phyloP scores from a whole-genome alignment of 495 filamentous ascomycete genomes.

The Penicillium goetzii region DNA sequence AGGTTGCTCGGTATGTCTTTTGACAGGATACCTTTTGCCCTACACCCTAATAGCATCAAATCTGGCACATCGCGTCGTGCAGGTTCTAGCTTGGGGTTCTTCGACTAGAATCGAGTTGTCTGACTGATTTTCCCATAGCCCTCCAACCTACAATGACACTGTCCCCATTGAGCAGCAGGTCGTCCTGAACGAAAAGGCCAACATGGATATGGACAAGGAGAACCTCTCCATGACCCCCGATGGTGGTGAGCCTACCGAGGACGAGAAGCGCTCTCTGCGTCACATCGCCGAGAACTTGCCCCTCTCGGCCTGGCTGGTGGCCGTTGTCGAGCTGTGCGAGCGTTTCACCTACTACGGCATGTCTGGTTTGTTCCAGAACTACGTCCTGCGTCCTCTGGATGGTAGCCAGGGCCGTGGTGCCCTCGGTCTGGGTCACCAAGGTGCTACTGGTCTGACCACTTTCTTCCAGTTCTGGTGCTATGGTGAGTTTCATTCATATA shows the following conservation, averaged over 20 bases:
- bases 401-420: constrained; percentile 55
- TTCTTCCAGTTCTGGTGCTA: constrained; percentile 70
- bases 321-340: constrained; percentile 66
- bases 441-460: constrained; percentile 61
- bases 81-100: background rate
- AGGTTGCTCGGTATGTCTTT: constrained; percentile 42
- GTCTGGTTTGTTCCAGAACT: constrained; percentile 59
- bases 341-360: constrained; percentile 72
- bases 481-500: too few relatives aligned
- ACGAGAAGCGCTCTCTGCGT: constrained; percentile 54
- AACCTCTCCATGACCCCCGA: constrained; percentile 40
- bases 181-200: constrained; percentile 35
- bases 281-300: constrained; percentile 61
- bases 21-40: background rate
- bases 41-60: background rate
- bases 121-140: constrained; percentile 7
- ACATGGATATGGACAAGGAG: constrained; percentile 40
- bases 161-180: constrained; percentile 27
- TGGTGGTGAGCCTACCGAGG: constrained; percentile 57
- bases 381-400: constrained; percentile 55
- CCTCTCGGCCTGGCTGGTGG: constrained; percentile 60
- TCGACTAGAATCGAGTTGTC: background rate
- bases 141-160: constrained; percentile 18
- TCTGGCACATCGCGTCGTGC: background rate
- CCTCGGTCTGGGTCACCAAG: constrained; percentile 55